Evolutionary conservation across 2,329 filamentous ascomycete genomes (phyloP).

Genomic region (Fusarium tjaetaba): DNA sequence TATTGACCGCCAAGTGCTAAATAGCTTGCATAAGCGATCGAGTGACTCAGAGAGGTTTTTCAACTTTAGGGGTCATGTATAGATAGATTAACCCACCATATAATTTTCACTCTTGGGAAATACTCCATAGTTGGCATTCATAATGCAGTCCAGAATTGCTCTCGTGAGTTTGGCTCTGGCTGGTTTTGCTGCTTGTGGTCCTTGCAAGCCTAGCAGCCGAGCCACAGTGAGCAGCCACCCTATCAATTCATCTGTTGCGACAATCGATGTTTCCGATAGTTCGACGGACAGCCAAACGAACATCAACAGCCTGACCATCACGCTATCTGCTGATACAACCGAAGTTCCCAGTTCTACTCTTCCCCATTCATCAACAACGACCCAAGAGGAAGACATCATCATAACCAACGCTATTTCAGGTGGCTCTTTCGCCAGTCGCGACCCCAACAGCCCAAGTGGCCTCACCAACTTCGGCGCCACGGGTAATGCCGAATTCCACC

Average conservation of each 20-base stretch:
- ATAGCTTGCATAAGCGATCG: background rate
- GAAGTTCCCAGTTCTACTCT: background rate
- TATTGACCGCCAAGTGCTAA: background rate
- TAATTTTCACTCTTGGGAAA: too few relatives aligned
- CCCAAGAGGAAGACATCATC: background rate
- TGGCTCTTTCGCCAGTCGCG: background rate
- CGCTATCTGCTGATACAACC: background rate
- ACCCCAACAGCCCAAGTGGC: background rate
- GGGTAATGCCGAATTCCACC: background rate
- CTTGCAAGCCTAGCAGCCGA: background rate
- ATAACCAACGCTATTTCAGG: slow-evolving; percentile 3
- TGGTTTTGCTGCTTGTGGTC: background rate
- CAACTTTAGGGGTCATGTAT: background rate
- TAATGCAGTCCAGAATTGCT: background rate
- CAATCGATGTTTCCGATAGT: background rate
- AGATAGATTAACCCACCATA: background rate
- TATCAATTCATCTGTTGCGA: background rate
- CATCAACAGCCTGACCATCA: background rate
- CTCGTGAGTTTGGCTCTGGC: background rate
- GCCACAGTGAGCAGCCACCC: background rate
- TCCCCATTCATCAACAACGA: background rate
- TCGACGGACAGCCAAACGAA: background rate
- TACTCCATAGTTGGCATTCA: accelerated
- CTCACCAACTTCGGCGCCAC: background rate
- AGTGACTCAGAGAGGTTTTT: background rate